Base-by-base conservation (phyloP, 352 stramenopile species). In the Pythium apleroticum region DNA sequence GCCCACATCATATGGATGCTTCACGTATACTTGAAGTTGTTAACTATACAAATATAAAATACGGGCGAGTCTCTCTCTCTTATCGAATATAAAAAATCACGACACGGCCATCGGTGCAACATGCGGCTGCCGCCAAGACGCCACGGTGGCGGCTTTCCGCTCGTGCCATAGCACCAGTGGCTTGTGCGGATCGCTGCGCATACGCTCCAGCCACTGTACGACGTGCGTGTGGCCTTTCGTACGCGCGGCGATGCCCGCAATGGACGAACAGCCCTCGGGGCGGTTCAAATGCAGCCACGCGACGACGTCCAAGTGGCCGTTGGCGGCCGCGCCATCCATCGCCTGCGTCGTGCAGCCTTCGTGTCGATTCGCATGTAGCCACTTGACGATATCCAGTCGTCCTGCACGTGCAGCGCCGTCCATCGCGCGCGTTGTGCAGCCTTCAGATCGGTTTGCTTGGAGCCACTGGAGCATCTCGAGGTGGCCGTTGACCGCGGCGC, bases 271-370 rank as follows among this genome's bases (percentile, higher is more conserved):
- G 14, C 62, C 62, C 25, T 68, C 62, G 22, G 20, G 52, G 28
- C 62, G 62, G 62, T 68, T 33, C 30, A 56, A 7, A 53, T 68
- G 62, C 2, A 68, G 54, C 62, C 62, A 68, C 53, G 22, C 4
- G 17, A 68, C 27, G 22, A 68, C 37, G 10, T 46, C 28, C 24
- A 68, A 39, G 7, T 68, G 43, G 25, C 62, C 62, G 22, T 68
- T 68, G 0, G 62, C 53, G 4, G 53, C 52, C 11, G 62, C 62
- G 24, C 62, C 62, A 25, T 68, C 62, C 53, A 68, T 63, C 31
- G 63, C 63, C 24, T 69, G 55, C 28, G 55, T 69, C 48, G 63
- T 69, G 30, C 63, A 65, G 24, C 63, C 63, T 69, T 69, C 63
- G 14, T 22, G 35, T 10, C 63, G 63, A 52, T 69, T 28, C 2